These are phyloP conservation scores for Leishmania amazonensis DNA, from an alignment of 208 protist genomes.

Conservation along the genomic window DNA sequence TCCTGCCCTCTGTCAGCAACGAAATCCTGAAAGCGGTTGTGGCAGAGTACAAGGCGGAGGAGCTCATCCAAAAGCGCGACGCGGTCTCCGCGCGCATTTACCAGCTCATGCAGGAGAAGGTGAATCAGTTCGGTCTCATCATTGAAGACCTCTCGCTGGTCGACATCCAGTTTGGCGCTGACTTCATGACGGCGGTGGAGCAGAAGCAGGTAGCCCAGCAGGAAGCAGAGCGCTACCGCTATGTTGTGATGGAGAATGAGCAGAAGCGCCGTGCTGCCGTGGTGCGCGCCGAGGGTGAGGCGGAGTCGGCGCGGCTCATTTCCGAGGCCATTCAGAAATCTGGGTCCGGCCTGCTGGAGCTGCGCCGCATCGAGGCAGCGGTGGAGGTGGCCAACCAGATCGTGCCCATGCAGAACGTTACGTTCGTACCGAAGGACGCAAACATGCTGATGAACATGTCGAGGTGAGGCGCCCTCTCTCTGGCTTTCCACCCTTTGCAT, in stretches of 20 bases:
- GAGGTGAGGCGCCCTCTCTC: background rate
- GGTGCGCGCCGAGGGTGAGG: conserved; percentile 95
- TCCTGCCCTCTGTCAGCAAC: conserved; percentile 98
- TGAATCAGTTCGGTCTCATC: conserved; percentile 96
- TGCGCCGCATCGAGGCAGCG: conserved; percentile 96
- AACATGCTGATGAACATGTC: conserved; percentile 80
- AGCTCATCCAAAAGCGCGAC: conserved; percentile 98
- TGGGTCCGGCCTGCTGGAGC: conserved; percentile 90
- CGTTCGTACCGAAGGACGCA: conserved; percentile 72
- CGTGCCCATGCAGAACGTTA: conserved; percentile 76
- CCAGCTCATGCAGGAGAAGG: conserved; percentile 94
- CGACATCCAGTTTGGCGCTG: conserved; percentile 95
- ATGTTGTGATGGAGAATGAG: conserved; percentile 95
- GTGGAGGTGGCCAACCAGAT: conserved; percentile 95
- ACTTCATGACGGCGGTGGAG: conserved; percentile 97
- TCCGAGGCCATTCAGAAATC: conserved; percentile 85
- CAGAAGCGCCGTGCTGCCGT: conserved; percentile 94
- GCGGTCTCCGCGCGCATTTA: conserved; percentile 92
- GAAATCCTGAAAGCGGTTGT: conserved; percentile 95
- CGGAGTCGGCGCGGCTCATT: conserved; percentile 93
- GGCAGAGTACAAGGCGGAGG: conserved; percentile 98
- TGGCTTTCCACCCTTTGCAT: background rate
- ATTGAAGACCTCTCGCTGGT: conserved; percentile 98
- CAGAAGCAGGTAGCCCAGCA: conserved; percentile 98
- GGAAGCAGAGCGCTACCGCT: conserved; percentile 95